Percentiles rank a stretch among this genome's conserved stretches.
Evolutionary conservation across 352 stramenopile species (phyloP).

Genomic region (Globisporangium paddicum): DNA sequence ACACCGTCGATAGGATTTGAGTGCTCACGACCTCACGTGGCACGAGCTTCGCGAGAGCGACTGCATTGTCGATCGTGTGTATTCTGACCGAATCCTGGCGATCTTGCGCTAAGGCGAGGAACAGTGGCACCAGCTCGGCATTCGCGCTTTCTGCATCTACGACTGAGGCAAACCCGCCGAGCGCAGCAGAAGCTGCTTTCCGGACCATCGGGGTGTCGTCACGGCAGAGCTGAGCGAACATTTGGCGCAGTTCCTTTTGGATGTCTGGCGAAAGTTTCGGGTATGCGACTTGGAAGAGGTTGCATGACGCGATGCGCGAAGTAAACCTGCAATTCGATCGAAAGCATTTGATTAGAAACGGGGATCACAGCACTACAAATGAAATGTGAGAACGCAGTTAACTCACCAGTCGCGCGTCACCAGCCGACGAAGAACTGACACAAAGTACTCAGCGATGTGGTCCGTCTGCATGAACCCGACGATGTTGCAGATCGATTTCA

Average conservation of each 20-base stretch:
- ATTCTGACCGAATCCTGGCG: conserved; percentile 97
- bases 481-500: conserved; percentile 88
- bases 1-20: conserved; percentile 88
- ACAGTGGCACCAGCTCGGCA: conserved; percentile 82
- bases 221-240: conserved; percentile 93
- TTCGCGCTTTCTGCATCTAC: conserved; percentile 58
- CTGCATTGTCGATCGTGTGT: conserved; percentile 96
- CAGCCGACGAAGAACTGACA: conserved; percentile 91
- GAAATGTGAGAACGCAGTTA: conserved; percentile 5
- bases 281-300: conserved; percentile 79
- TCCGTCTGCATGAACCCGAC: conserved; percentile 80
- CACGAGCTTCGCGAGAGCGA: conserved; percentile 90
- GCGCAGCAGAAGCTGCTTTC: conserved; percentile 83
- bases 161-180: conserved; percentile 84
- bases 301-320: conserved; percentile 82
- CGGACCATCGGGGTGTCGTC: conserved; percentile 98
- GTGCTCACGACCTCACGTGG: conserved; percentile 59
- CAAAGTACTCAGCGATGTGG: conserved; percentile 88
- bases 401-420: conserved; percentile 96
- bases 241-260: conserved; percentile 78
- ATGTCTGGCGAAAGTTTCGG: conserved; percentile 41
- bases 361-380: neutral
- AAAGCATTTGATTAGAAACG: neutral
- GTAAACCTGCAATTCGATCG: conserved; percentile 46
- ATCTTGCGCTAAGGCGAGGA: conserved; percentile 80